A percentile compares a stretch with the other conserved stretches of the same genome.
Conservation (phyloP, 225 moss, liverwort and hornwort genomes). For the Sphagnum tenellum region DNA sequence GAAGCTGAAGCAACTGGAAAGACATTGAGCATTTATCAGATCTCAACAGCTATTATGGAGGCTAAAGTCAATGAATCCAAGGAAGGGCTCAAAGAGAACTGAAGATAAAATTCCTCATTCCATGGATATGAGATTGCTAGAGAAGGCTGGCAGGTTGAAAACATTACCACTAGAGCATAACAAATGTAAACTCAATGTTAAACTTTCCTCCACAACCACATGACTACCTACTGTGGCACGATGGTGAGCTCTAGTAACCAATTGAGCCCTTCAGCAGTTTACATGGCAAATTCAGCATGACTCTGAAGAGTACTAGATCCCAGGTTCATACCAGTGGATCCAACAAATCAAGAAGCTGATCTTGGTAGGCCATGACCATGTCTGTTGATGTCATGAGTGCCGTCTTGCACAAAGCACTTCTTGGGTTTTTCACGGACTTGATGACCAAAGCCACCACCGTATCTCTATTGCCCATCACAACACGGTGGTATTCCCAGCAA, state of each 20-base stretch:
- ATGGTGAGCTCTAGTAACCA: background rate
- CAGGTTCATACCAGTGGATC: conserved; percentile 68
- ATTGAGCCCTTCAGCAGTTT: background rate
- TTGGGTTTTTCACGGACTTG: conserved; percentile 90
- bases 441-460: conserved; percentile 66
- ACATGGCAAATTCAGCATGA: background rate
- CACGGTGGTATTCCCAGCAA: background rate
- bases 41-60: background rate
- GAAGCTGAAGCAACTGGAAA: conserved; percentile 81
- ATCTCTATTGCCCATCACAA: conserved; percentile 22
- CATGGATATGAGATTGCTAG: background rate
- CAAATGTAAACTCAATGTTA: background rate
- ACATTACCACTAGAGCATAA: background rate
- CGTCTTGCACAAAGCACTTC: conserved; percentile 95
- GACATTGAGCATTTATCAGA: conserved; percentile 16
- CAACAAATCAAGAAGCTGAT: conserved; percentile 61
- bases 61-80: background rate
- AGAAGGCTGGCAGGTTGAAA: background rate
- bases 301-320: background rate
- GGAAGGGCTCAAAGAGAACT: no score
- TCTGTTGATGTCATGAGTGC: conserved; percentile 91
- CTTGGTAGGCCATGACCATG: conserved; percentile 71
- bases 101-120: background rate
- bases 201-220: background rate
- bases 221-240: background rate